Conservation (phyloP, 1,139 yeast genomes). For the Zygosaccharomyces pseudobailii region DNA sequence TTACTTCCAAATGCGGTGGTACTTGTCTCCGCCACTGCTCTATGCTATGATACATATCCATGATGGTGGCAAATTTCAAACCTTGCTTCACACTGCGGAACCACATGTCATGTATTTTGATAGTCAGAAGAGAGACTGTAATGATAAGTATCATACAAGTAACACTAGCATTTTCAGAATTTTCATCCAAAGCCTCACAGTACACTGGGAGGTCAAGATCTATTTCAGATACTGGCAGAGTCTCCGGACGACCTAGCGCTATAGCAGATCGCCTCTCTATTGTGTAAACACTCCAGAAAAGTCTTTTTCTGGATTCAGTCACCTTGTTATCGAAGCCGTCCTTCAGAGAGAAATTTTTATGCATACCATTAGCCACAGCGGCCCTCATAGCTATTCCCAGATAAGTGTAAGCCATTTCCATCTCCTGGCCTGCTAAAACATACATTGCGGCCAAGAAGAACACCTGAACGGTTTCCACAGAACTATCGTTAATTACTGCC, state of each 20-base stretch:
- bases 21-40: conserved; percentile 9
- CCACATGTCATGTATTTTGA: conserved; percentile 10
- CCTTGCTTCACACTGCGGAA: conserved; percentile 8
- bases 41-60: conserved; percentile 8
- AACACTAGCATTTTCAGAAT: conserved; percentile 7
- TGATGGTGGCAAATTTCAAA: conserved; percentile 9
- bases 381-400: conserved; percentile 10
- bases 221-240: conserved; percentile 9
- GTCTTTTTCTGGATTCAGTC: conserved; percentile 8
- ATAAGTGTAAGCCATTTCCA: conserved; percentile 9
- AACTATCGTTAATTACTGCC: conserved; percentile 10
- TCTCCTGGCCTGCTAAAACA: conserved; percentile 8
- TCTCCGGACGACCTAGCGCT: conserved; percentile 10
- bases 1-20: conserved; percentile 5
- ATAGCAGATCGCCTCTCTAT: conserved; percentile 10
- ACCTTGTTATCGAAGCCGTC: conserved; percentile 3
- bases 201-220: conserved; percentile 9
- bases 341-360: conserved; percentile 5
- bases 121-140: conserved; percentile 9
- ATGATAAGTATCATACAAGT: conserved; percentile 10
- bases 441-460: conserved; percentile 10
- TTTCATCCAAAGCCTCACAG: conserved; percentile 7
- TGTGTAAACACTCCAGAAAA: conserved; percentile 10
- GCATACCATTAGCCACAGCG: conserved; percentile 11
- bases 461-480: conserved; percentile 9